phyloP scores from a whole-genome alignment of 1,284 basidiomycete species.

The Stereum hirsutum region DNA sequence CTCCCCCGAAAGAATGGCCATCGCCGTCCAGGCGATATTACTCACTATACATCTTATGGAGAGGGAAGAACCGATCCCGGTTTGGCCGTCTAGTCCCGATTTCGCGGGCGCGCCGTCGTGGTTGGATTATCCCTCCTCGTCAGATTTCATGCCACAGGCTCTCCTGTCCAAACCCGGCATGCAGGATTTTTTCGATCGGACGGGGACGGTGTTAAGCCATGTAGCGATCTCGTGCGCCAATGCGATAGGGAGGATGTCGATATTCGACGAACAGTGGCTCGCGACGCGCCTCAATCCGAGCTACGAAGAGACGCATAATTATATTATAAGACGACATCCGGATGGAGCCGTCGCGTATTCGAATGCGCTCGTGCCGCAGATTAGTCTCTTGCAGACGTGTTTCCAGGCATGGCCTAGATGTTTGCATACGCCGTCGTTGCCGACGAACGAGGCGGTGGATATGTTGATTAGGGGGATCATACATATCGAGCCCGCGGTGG shows the following conservation, averaged over 20 bases:
- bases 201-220: constrained; percentile 50
- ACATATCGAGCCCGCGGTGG: constrained; percentile 75
- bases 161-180: constrained; percentile 60
- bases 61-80: constrained; percentile 54
- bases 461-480: constrained; percentile 77
- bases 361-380: constrained; percentile 48
- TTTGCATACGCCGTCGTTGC: constrained; percentile 47
- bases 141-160: constrained; percentile 47
- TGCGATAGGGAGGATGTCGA: constrained; percentile 65
- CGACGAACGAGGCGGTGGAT: constrained; percentile 61
- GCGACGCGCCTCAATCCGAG: constrained; percentile 48
- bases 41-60: constrained; percentile 69
- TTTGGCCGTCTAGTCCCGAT: constrained; percentile 73
- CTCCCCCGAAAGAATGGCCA: constrained; percentile 66
- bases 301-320: constrained; percentile 63
- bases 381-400: constrained; percentile 71
- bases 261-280: constrained; percentile 81
- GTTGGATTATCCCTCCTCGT: constrained; percentile 66
- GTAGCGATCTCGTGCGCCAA: constrained; percentile 63
- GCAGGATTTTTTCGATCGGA: constrained; percentile 67
- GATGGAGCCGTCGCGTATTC: constrained; percentile 72
- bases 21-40: constrained; percentile 74
- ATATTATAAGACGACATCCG: constrained; percentile 57
- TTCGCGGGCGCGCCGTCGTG: constrained; percentile 52
- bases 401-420: constrained; percentile 85